phyloP scores from a whole-genome alignment of 2,329 filamentous ascomycete genomes.

The Lecanicillium sp. region DNA sequence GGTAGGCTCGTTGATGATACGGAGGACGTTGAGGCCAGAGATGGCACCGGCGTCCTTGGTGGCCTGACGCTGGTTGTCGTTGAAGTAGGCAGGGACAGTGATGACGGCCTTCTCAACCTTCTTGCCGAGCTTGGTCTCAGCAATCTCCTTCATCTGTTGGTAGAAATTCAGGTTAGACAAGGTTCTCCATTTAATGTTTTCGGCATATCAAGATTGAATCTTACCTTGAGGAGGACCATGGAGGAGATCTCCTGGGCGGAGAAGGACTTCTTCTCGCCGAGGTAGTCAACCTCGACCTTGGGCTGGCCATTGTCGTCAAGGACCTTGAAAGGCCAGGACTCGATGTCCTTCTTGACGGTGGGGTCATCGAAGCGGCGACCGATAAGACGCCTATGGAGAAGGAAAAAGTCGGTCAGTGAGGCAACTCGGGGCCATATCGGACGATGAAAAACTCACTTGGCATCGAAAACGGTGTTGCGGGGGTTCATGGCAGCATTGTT shows the following conservation, averaged over 20 bases:
- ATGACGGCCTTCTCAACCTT: conserved; percentile 99
- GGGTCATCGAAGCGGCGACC: conserved; percentile 92
- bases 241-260: conserved; percentile 97
- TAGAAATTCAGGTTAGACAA: conserved; percentile 9
- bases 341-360: conserved; percentile 96
- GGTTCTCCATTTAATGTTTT: no score
- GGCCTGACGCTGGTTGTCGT: conserved; percentile 99
- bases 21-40: conserved; percentile 92
- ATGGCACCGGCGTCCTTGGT: conserved; percentile 99
- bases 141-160: conserved; percentile 94
- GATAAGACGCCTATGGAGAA: conserved; percentile 84
- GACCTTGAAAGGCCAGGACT: conserved; percentile 99
- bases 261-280: conserved; percentile 91
- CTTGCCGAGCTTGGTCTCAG: conserved; percentile 96
- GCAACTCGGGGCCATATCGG: neutral
- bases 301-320: conserved; percentile 82
- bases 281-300: conserved; percentile 90
- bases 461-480: conserved; percentile 94
- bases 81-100: conserved; percentile 99
- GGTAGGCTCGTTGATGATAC: conserved; percentile 99
- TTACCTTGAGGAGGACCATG: conserved; percentile 96
- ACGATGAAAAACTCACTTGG: conserved; percentile 63
- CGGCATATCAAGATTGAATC: conserved; percentile 15
- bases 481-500: conserved; percentile 99
- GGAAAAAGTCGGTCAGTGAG: conserved; percentile 10